phyloP scores from a whole-genome alignment of 768 basidiomycete species.

The Lactarius sp. region DNA sequence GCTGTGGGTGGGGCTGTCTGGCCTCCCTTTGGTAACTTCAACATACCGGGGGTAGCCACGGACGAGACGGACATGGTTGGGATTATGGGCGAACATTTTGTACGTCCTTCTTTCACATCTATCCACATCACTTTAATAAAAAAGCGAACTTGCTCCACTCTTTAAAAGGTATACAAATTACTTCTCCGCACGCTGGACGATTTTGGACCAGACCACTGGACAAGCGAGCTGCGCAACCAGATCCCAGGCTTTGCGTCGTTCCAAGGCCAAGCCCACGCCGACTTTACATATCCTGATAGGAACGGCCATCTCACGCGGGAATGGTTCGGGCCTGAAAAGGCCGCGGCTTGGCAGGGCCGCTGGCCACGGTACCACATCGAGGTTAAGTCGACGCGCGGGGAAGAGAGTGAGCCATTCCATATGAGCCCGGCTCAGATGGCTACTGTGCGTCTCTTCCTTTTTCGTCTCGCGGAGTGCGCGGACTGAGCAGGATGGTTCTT shows the following conservation, averaged over 20 bases:
- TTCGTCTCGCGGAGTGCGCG: background rate
- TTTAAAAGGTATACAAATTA: constrained; percentile 21
- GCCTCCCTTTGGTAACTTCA: constrained; percentile 9
- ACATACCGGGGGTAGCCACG: background rate
- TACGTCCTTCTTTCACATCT: background rate
- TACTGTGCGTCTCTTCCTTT: constrained; percentile 22
- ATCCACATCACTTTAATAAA: background rate
- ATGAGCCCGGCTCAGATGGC: constrained; percentile 28
- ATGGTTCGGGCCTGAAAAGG: constrained; percentile 23
- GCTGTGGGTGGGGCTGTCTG: background rate
- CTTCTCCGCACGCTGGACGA: constrained; percentile 19
- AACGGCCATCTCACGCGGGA: constrained; percentile 26
- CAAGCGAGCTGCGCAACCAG: constrained; percentile 27
- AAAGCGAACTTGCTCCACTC: background rate
- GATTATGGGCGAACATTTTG: constrained; percentile 26
- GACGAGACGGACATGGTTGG: constrained; percentile 20
- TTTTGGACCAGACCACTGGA: constrained; percentile 30
- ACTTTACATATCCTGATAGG: constrained; percentile 29
- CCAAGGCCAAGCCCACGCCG: constrained; percentile 22
- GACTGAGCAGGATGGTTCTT: background rate
- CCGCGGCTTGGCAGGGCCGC: constrained; percentile 20
- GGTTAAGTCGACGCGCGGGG: constrained; percentile 29
- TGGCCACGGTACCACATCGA: constrained; percentile 32
- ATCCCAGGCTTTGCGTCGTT: constrained; percentile 25
- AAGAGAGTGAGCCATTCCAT: constrained; percentile 27